These are phyloP conservation scores for Cercospora brassicicola DNA, from an alignment of 2,329 filamentous ascomycete species.

Conservation along the genomic window DNA sequence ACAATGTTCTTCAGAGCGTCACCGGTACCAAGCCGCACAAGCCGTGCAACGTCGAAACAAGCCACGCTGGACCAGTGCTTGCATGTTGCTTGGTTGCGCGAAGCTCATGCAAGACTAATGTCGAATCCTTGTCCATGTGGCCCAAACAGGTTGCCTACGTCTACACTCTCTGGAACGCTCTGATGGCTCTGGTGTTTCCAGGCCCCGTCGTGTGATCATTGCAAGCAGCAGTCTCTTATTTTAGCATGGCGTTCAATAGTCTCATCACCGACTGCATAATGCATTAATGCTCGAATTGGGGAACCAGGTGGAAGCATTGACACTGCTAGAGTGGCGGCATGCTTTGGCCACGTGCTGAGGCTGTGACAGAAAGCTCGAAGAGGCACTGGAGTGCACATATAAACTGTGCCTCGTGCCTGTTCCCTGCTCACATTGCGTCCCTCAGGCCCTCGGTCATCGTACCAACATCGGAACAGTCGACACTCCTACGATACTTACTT, in stretches of 20 bases:
- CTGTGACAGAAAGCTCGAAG: background rate
- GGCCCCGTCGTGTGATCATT: background rate
- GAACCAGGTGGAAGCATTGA: background rate
- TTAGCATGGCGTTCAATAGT: conserved; percentile 1
- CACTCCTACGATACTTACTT: background rate
- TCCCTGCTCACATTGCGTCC: conserved; percentile 1
- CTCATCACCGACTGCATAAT: background rate
- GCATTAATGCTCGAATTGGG: background rate
- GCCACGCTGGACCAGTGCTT: background rate
- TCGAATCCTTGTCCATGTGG: background rate
- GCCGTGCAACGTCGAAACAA: background rate
- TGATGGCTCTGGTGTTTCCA: background rate
- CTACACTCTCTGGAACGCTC: background rate
- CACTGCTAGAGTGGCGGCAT: background rate
- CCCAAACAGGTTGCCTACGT: background rate
- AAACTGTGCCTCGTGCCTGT: background rate
- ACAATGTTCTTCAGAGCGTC: background rate
- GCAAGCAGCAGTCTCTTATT: background rate
- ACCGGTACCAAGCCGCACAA: background rate
- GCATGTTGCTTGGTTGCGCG: conserved; percentile 2
- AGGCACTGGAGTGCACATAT: conserved; percentile 3
- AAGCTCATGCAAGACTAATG: conserved; percentile 12
- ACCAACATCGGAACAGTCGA: conserved; percentile 5
- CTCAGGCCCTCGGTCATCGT: background rate
- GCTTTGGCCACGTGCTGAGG: background rate